Evolutionary conservation across 1,284 basidiomycete species (phyloP).

Genomic region (Cryptococcus sp.): DNA sequence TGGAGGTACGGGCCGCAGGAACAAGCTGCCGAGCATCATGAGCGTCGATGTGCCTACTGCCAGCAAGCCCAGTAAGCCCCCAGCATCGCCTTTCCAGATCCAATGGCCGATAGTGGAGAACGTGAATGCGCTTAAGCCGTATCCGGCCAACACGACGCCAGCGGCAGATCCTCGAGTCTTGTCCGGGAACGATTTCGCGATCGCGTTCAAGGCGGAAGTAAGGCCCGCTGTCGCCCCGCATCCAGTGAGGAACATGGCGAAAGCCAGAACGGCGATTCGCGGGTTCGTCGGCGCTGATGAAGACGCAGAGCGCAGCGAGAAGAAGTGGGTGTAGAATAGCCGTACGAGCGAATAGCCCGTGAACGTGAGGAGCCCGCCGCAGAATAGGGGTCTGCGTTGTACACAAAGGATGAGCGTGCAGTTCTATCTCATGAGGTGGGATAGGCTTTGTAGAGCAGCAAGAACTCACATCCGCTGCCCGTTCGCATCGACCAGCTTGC

Average conservation of each 20-base stretch:
- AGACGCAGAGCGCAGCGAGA: conserved; percentile 26
- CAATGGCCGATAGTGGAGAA: conserved; percentile 69
- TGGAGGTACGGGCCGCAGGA: conserved; percentile 64
- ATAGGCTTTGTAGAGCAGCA: neutral
- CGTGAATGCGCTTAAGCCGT: conserved; percentile 77
- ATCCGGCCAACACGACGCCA: conserved; percentile 75
- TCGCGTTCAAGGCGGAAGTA: conserved; percentile 48
- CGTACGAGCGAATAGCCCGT: conserved; percentile 69
- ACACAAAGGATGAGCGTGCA: neutral
- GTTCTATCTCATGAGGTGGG: neutral
- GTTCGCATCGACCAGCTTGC: conserved; percentile 64
- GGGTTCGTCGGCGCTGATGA: conserved; percentile 19
- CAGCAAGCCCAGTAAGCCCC: conserved; percentile 68
- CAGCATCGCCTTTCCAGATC: conserved; percentile 69
- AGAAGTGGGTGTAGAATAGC: conserved; percentile 59
- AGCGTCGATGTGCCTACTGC: conserved; percentile 69
- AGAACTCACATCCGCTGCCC: conserved; percentile 61
- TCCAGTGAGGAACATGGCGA: conserved; percentile 50
- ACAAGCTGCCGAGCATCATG: conserved; percentile 66
- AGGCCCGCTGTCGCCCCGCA: conserved; percentile 50
- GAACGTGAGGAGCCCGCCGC: conserved; percentile 60
- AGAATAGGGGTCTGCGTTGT: conserved; percentile 34
- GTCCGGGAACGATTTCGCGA: conserved; percentile 52
- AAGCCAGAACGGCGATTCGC: conserved; percentile 33
- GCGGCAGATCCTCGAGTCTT: conserved; percentile 65